Percentiles rank a stretch among this genome's conserved stretches.
phyloP scores from a whole-genome alignment of 2,329 filamentous ascomycete species.

The Xylogone sp. region DNA sequence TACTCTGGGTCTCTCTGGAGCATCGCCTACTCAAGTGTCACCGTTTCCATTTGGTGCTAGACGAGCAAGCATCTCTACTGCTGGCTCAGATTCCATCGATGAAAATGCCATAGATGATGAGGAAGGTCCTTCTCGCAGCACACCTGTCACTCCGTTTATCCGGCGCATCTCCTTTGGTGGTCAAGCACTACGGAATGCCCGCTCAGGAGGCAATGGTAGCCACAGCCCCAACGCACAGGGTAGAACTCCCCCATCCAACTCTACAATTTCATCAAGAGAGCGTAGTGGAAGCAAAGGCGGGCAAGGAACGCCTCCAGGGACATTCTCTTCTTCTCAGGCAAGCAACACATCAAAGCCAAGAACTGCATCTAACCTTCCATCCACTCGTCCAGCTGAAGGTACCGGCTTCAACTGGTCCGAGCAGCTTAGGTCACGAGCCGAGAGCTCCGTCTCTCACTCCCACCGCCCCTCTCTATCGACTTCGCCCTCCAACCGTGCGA shows the following conservation, averaged over 20 bases:
- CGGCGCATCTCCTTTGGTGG: slow-evolving; percentile 89
- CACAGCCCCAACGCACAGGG: slow-evolving; percentile 23
- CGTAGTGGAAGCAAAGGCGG: not conserved
- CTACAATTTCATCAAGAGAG: slow-evolving; percentile 1
- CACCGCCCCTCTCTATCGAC: slow-evolving; percentile 53
- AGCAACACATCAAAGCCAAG: slow-evolving; percentile 52
- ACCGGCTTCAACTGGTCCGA: slow-evolving; percentile 93
- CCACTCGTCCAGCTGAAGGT: slow-evolving; percentile 72
- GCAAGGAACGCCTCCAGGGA: not conserved
- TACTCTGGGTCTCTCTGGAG: slow-evolving; percentile 69
- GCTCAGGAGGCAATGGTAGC: slow-evolving; percentile 28
- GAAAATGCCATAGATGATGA: slow-evolving; percentile 73
- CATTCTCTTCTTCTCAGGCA: slow-evolving; percentile 40
- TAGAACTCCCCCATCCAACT: slow-evolving; percentile 27
- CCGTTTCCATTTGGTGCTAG: slow-evolving; percentile 51
- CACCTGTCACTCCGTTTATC: slow-evolving; percentile 70
- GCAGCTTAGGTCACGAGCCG: slow-evolving; percentile 86
- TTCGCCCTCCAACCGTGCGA: slow-evolving; percentile 39
- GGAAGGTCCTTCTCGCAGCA: slow-evolving; percentile 46
- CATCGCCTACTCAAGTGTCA: slow-evolving; percentile 55
- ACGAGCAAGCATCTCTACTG: slow-evolving; percentile 68
- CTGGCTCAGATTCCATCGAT: slow-evolving; percentile 59
- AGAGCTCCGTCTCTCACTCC: slow-evolving; percentile 63
- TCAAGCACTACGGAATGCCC: slow-evolving; percentile 49
- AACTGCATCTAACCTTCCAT: slow-evolving; percentile 63